Evolutionary conservation across 2,329 filamentous ascomycete species (phyloP).

Genomic region (Claviceps paspali): DNA sequence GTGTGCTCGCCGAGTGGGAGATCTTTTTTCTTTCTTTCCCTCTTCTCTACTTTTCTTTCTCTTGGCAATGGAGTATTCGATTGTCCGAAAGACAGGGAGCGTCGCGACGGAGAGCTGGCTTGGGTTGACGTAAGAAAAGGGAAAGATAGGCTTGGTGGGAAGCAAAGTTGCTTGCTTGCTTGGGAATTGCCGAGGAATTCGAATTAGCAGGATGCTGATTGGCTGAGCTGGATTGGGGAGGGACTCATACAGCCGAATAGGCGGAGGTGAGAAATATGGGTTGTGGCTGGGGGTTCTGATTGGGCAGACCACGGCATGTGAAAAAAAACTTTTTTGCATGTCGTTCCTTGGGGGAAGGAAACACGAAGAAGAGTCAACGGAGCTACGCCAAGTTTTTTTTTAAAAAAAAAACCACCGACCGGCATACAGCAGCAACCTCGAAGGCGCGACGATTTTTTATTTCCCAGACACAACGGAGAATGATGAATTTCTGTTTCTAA

Average conservation of each 20-base stretch:
- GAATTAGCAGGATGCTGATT: conserved; percentile 31
- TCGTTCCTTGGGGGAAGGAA: too few relatives aligned
- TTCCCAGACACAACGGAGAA: too few relatives aligned
- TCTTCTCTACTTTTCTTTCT: too few relatives aligned
- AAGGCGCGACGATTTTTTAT: too few relatives aligned
- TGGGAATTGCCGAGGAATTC: conserved; percentile 35
- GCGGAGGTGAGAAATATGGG: conserved; percentile 17
- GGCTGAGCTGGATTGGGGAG: conserved; percentile 16
- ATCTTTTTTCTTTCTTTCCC: too few relatives aligned
- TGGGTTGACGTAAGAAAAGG: conserved; percentile 1
- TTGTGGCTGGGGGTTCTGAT: conserved; percentile 14
- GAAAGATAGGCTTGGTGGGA: conserved; percentile 4
- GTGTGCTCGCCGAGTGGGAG: too few relatives aligned
- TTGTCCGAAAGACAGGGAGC: neutral
- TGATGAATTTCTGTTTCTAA: too few relatives aligned
- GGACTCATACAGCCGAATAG: conserved; percentile 13
- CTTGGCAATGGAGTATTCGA: neutral
- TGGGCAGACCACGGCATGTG: conserved; percentile 14
- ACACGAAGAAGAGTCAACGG: too few relatives aligned
- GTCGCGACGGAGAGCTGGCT: neutral
- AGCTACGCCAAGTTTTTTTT: too few relatives aligned
- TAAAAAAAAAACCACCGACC: too few relatives aligned
- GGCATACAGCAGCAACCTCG: too few relatives aligned
- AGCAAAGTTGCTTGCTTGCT: neutral
- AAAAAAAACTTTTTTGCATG: conserved; percentile 12